Conservation (phyloP, 768 basidiomycete species). For the Kwoniella heveanensis region DNA sequence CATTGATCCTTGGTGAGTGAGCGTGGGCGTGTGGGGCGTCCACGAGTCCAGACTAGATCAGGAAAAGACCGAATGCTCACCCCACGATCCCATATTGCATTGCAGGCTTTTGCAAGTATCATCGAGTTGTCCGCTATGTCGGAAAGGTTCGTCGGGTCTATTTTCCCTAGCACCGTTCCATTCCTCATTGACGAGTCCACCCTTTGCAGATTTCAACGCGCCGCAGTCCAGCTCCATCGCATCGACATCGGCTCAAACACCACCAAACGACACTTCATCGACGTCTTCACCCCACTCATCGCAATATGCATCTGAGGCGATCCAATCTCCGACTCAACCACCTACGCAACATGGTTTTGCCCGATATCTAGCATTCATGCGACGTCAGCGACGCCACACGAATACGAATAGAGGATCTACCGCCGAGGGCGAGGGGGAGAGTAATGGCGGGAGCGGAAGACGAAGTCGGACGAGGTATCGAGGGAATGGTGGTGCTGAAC, state of each 20-base stretch:
- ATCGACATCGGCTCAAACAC: conserved; percentile 11
- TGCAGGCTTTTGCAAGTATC: conserved; percentile 86
- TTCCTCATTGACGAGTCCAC: not conserved
- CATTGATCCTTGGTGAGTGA: conserved; percentile 68
- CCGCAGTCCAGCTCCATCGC: conserved; percentile 17
- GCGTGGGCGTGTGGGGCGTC: too few species aligned
- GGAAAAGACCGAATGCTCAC: not conserved
- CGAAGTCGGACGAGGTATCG: conserved; percentile 4
- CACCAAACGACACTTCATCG: conserved; percentile 1
- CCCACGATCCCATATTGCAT: too few species aligned
- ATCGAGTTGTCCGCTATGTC: conserved; percentile 86
- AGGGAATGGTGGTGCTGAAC: not conserved
- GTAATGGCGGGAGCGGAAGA: conserved; percentile 14
- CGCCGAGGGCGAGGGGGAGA: not conserved
- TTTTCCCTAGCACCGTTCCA: not conserved
- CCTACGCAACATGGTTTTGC: conserved; percentile 49
- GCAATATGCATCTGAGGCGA: conserved; percentile 5
- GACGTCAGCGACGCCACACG: conserved; percentile 35
- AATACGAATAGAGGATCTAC: conserved; percentile 5
- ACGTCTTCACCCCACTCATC: conserved; percentile 21
- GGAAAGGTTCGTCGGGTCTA: conserved; percentile 67
- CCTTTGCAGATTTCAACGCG: conserved; percentile 37
- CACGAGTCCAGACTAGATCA: too few species aligned
- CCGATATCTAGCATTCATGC: conserved; percentile 50
- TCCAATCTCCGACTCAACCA: conserved; percentile 16